phyloP scores from a whole-genome alignment of 495 filamentous ascomycete genomes.

The Talaromyces thailandensis region DNA sequence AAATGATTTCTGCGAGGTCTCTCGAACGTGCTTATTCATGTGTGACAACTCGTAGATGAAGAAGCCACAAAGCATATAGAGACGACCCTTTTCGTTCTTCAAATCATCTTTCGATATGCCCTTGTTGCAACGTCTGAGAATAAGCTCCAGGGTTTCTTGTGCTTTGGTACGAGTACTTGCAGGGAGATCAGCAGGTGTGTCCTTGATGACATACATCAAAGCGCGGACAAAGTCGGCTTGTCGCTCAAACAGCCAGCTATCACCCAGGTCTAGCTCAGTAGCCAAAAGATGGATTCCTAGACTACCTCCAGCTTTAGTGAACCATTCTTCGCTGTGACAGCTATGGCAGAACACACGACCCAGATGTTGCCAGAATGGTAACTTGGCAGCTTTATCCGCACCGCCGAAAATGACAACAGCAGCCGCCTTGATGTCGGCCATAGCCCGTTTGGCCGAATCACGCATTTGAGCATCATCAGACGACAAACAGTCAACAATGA shows the following conservation, averaged over 20 bases:
- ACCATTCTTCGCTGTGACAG: slow-evolving; percentile 97
- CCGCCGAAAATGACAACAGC: slow-evolving; percentile 76
- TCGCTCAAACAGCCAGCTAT: slow-evolving; percentile 69
- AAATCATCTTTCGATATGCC: slow-evolving; percentile 68
- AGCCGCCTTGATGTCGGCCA: slow-evolving; percentile 67
- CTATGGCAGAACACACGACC: slow-evolving; percentile 80
- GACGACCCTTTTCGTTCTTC: slow-evolving; percentile 51
- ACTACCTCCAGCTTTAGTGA: slow-evolving; percentile 85
- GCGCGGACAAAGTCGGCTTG: slow-evolving; percentile 80
- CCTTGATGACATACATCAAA: slow-evolving; percentile 92
- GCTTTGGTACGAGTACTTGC: slow-evolving; percentile 75
- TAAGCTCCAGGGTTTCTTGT: slow-evolving; percentile 67
- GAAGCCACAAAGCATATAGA: slow-evolving; percentile 68
- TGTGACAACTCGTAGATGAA: slow-evolving; percentile 83
- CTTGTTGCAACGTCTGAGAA: slow-evolving; percentile 68
- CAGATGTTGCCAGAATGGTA: slow-evolving; percentile 77
- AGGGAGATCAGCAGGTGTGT: slow-evolving; percentile 86
- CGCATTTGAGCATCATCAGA: slow-evolving; percentile 72
- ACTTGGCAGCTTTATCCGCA: slow-evolving; percentile 52
- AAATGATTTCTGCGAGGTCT: slow-evolving; percentile 72
- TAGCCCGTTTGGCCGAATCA: slow-evolving; percentile 70
- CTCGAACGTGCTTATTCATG: slow-evolving; percentile 88
- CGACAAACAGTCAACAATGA: slow-evolving; percentile 76
- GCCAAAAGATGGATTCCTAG: slow-evolving; percentile 78
- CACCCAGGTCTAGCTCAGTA: slow-evolving; percentile 70